Base-by-base conservation (phyloP, 306 rosid species). In the Canavalia ensiformis region DNA sequence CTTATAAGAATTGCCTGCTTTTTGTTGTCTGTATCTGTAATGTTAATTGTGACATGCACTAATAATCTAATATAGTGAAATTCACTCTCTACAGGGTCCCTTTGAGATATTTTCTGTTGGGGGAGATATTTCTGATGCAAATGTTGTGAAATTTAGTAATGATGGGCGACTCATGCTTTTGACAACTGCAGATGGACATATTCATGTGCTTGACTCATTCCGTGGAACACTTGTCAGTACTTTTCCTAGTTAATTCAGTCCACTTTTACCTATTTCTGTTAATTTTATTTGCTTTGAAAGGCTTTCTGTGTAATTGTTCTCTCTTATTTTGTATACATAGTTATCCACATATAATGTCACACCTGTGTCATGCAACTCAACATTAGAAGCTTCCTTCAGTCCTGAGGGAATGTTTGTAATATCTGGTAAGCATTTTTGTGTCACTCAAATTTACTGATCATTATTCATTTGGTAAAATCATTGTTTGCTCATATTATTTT, bases 331-430 rank as follows among this genome's bases (percentile, higher is more conserved):
- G 63, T 81, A 51, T 74, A 52, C 79, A 25, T 76, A 95, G 99
- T 84, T 95, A 84, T 89, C 93, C 72, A 91, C 98, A 2, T 88
- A 90, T 85, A 93, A 89, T 68, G 97, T 90, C 46, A 85, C 83
- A 45, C 98, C 94, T 54, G 94, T 95, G 72, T 91, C 96, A 28
- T 64, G 85, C 76, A 90, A 86, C 77, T 89, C 98, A 75, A 95
- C 97, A 7, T 82, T 95, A 82, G 99, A 95, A 90, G 98, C 98
- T 74, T 93, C 99, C 83, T 95, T 93, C 89, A 95, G 97, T 79
- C 98, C 98, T 0, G 98, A 95, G 76, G 98, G 99, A 77, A 95
- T 87, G 97, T 95, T 93, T 88, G 97, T 93, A 37, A 85, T 93
- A 78, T 95, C 98, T 76, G 94, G 98, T 90, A 87, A 57, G 68